Conservation (phyloP, 495 filamentous ascomycete species). For the Xylaria venustula region DNA sequence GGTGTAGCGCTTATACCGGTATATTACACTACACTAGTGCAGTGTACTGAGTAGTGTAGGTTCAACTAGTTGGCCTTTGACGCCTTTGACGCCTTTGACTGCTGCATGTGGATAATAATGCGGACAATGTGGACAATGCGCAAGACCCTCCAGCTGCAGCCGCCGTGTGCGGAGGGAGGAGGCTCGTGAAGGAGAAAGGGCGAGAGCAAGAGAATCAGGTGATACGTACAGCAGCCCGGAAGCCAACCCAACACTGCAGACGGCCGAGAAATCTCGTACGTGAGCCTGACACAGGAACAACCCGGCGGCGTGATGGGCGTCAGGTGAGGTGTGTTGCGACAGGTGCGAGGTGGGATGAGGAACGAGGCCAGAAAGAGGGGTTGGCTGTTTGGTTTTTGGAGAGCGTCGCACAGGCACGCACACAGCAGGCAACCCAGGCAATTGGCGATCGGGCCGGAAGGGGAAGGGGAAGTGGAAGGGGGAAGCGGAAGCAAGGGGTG, state of each 20-base stretch:
- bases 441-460: conserved; percentile 2
- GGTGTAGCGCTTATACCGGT: too few species aligned
- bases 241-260: too few species aligned
- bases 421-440: too few species aligned
- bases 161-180: conserved; percentile 5
- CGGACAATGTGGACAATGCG: too few species aligned
- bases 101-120: background rate
- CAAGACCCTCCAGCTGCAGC: conserved; percentile 2
- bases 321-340: background rate
- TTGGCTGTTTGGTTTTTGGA: background rate
- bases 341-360: background rate
- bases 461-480: background rate
- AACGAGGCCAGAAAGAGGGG: background rate
- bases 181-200: background rate
- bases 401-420: too few species aligned
- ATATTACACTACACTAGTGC: too few species aligned
- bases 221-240: background rate
- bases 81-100: too few species aligned
- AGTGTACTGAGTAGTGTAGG: too few species aligned
- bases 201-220: background rate
- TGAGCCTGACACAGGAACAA: background rate
- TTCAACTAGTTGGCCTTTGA: too few species aligned
- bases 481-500: background rate
- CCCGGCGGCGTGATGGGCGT: background rate
- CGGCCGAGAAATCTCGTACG: too few species aligned